These are phyloP conservation scores for Pestalotiopsis sp. DNA, from an alignment of 2,329 filamentous ascomycete genomes.

Conservation along the genomic window DNA sequence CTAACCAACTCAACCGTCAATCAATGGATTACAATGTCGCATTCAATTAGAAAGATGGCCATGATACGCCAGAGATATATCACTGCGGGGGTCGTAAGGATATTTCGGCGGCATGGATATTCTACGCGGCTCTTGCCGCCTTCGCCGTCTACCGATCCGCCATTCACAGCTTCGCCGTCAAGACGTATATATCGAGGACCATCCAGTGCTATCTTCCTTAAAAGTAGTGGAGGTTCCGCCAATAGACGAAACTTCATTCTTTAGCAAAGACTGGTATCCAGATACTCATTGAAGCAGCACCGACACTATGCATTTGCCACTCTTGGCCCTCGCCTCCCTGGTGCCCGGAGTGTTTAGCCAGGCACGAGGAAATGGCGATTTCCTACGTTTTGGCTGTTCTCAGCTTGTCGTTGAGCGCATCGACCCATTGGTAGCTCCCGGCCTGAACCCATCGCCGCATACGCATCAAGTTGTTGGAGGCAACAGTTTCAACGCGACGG, in stretches of 20 bases:
- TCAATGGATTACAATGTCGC: background rate
- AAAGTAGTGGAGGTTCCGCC: background rate
- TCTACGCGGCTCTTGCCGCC: background rate
- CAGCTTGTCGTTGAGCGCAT: constrained; percentile 9
- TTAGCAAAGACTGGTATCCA: too few relatives aligned
- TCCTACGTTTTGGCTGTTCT: constrained; percentile 9
- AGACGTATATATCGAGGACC: background rate
- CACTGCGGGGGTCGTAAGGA: background rate
- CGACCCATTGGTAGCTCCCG: constrained; percentile 25
- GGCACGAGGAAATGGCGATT: background rate
- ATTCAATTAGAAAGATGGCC: background rate
- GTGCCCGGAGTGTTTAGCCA: background rate
- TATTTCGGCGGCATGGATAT: background rate
- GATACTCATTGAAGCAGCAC: background rate
- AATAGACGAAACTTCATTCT: background rate
- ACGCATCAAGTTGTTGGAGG: constrained; percentile 45
- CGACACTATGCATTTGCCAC: background rate
- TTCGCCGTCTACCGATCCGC: background rate
- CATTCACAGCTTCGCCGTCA: background rate
- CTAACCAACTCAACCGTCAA: background rate
- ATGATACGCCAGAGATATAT: background rate
- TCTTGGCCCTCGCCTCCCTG: background rate
- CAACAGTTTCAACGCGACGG: constrained; percentile 34
- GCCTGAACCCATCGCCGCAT: constrained; percentile 47
- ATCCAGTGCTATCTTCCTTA: background rate